Conservation (phyloP, 495 filamentous ascomycete genomes). For the Collariella sp. region DNA sequence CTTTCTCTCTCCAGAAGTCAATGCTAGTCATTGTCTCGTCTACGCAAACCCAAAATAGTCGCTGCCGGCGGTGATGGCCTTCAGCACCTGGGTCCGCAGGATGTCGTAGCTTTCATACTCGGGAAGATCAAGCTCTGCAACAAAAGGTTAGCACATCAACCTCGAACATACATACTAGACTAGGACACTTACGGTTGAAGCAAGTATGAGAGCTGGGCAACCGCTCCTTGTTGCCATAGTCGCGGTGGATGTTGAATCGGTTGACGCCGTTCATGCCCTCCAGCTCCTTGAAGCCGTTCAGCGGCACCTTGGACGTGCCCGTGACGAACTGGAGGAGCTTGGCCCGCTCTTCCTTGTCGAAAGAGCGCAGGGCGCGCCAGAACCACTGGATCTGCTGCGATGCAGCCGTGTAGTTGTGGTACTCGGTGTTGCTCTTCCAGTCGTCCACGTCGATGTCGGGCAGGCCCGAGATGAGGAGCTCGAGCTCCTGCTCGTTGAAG, state of each 20-base stretch:
- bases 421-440: conserved; percentile 98
- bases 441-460: conserved; percentile 97
- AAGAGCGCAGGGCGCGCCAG: conserved; percentile 96
- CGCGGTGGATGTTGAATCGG: conserved; percentile 96
- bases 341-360: conserved; percentile 97
- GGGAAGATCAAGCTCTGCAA: conserved; percentile 88
- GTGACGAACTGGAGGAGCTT: conserved; percentile 98
- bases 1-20: not conserved
- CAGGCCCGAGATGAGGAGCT: conserved; percentile 91
- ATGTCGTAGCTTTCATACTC: conserved; percentile 96
- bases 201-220: conserved; percentile 95
- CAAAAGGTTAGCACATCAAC: conserved; percentile 28
- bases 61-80: conserved; percentile 88
- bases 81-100: conserved; percentile 78
- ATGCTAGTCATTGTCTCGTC: conserved; percentile 8
- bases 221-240: conserved; percentile 96
- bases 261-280: conserved; percentile 99
- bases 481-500: conserved; percentile 97
- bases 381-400: conserved; percentile 99
- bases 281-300: conserved; percentile 98
- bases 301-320: conserved; percentile 94
- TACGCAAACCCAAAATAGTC: conserved; percentile 98
- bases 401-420: conserved; percentile 92
- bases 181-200: conserved; percentile 84
- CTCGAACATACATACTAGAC: not conserved